These are phyloP conservation scores for Lipomyces yamanashiensis DNA, from an alignment of 805 yeast genomes.

Conservation along the genomic window DNA sequence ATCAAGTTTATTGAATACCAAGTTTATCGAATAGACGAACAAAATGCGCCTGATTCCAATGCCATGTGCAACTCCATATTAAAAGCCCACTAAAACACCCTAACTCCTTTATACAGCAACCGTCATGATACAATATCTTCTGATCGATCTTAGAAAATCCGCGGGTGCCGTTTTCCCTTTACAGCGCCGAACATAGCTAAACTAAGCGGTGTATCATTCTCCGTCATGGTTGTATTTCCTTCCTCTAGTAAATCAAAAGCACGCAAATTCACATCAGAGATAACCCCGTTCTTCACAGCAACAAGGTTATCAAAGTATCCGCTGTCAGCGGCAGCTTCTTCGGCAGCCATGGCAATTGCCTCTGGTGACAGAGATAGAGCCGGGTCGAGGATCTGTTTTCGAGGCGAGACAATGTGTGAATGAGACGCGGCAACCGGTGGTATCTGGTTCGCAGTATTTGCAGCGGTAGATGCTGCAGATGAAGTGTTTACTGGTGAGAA, in stretches of 20 bases:
- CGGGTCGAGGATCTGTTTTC: not conserved
- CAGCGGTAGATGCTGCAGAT: constrained; percentile 7
- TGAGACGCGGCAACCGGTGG: not conserved
- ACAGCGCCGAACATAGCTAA: constrained; percentile 54
- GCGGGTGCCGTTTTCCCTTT: constrained; percentile 26
- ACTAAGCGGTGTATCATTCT: constrained; percentile 60
- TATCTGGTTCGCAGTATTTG: not conserved
- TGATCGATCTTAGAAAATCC: constrained; percentile 21
- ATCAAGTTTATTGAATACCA: too few species aligned
- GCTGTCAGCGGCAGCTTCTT: constrained; percentile 5
- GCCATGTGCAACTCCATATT: too few species aligned
- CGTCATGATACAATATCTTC: not conserved
- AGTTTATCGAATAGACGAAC: too few species aligned
- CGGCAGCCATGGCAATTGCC: not conserved
- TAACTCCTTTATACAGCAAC: not conserved
- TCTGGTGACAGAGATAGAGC: constrained; percentile 1
- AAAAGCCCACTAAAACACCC: not conserved
- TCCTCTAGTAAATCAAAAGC: constrained; percentile 66
- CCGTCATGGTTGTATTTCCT: constrained; percentile 52
- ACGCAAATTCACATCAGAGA: constrained; percentile 48
- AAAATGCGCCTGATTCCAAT: too few species aligned
- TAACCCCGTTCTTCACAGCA: constrained; percentile 23
- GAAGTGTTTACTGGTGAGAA: not conserved
- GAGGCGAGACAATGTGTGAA: not conserved
- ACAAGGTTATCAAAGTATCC: constrained; percentile 31